Conservation (phyloP, 352 stramenopile genomes). For the Thalassiosira sp. region DNA sequence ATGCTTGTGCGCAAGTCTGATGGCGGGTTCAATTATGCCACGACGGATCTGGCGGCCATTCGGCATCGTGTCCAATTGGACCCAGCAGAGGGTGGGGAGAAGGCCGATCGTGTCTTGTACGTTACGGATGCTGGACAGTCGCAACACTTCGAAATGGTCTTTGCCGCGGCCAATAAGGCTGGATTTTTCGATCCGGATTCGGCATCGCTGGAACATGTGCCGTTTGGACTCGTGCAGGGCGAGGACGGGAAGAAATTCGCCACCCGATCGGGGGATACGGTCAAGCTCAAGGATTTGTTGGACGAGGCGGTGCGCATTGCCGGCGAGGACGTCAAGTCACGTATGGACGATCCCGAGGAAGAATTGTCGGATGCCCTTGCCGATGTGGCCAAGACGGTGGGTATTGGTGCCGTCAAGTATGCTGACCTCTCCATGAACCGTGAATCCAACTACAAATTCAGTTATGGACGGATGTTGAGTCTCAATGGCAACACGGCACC, state of each 20-base stretch:
- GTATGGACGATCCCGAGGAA: constrained; percentile 81
- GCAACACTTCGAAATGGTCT: constrained; percentile 88
- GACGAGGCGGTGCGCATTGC: constrained; percentile 91
- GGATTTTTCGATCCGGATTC: constrained; percentile 72
- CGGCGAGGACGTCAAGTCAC: constrained; percentile 66
- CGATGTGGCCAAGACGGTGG: constrained; percentile 76
- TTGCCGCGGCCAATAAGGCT: constrained; percentile 79
- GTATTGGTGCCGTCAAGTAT: constrained; percentile 97
- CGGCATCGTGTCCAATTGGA: constrained; percentile 76
- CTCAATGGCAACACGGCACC: constrained; percentile 98
- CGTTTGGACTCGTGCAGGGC: constrained; percentile 88
- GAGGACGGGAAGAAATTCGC: constrained; percentile 97
- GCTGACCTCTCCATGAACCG: constrained; percentile 98
- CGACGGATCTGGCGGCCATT: constrained; percentile 90
- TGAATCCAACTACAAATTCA: constrained; percentile 99
- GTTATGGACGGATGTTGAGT: constrained; percentile 98
- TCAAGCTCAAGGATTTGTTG: constrained; percentile 97
- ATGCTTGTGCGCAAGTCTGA: constrained; percentile 90
- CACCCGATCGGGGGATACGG: constrained; percentile 95
- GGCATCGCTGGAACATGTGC: constrained; percentile 86
- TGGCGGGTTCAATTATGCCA: constrained; percentile 90
- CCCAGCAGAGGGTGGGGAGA: constrained; percentile 75
- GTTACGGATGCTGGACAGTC: constrained; percentile 89
- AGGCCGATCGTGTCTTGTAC: constrained; percentile 87
- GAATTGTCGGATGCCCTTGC: constrained; percentile 58